phyloP scores from a whole-genome alignment of 257 asterid species.

The Galeopsis tetrahit region DNA sequence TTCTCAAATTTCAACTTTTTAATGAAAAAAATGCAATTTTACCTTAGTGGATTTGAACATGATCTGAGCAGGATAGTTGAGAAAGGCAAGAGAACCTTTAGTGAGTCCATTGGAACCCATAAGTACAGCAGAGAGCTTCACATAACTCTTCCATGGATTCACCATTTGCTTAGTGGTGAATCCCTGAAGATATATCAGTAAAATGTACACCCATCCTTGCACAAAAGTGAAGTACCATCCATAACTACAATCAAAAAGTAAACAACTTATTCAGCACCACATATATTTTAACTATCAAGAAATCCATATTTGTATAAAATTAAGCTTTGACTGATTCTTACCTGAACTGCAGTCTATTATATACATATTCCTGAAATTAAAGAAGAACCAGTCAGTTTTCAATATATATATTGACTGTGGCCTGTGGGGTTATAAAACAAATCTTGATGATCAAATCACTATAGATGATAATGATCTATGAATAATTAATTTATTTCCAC shows the following conservation, averaged over 20 bases:
- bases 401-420: not conserved
- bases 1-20: too few relatives aligned
- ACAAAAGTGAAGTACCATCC: slow-evolving; percentile 98
- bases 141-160: slow-evolving; percentile 90
- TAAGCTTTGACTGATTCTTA: slow-evolving; percentile 28
- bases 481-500: slow-evolving; percentile 16
- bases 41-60: slow-evolving; percentile 99
- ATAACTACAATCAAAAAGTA: slow-evolving; percentile 52
- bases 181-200: slow-evolving; percentile 76
- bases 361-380: slow-evolving; percentile 83
- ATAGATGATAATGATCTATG: not conserved
- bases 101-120: slow-evolving; percentile 97
- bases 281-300: slow-evolving; percentile 1
- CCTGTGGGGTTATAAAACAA: slow-evolving; percentile 1
- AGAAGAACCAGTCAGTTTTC: slow-evolving; percentile 6
- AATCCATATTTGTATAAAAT: slow-evolving; percentile 7
- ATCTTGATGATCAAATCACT: not conserved
- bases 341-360: slow-evolving; percentile 97
- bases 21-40: not conserved
- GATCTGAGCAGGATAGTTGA: slow-evolving; percentile 93
- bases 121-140: slow-evolving; percentile 85
- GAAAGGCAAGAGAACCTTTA: slow-evolving; percentile 86
- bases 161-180: slow-evolving; percentile 91
- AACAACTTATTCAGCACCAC: slow-evolving; percentile 5
- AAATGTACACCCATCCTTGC: slow-evolving; percentile 91